A percentile compares a stretch with the other conserved stretches of the same genome.
These are phyloP conservation scores for Stevia rebaudiana DNA, from an alignment of 140 eudicot genomes.

Conservation along the genomic window DNA sequence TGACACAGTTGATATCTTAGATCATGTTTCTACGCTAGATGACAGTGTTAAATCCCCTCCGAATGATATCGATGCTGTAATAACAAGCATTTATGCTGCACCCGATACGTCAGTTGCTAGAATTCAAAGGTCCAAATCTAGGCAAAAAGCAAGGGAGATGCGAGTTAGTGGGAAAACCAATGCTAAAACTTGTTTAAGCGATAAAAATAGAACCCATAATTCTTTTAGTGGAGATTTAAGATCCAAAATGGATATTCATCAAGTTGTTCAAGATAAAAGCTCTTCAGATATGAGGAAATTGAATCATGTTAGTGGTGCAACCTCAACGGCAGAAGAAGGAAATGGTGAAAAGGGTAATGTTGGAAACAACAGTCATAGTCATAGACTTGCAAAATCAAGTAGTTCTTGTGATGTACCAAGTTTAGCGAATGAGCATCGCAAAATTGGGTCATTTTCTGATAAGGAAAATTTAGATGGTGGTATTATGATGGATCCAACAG, in stretches of 20 bases:
- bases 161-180: constrained; percentile 52
- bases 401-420: constrained; percentile 24
- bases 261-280: constrained; percentile 24
- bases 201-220: constrained; percentile 24
- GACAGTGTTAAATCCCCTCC: constrained; percentile 37
- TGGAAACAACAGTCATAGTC: constrained; percentile 17
- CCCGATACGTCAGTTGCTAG: constrained; percentile 61
- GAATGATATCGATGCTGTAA: constrained; percentile 39
- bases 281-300: constrained; percentile 25
- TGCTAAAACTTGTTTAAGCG: constrained; percentile 35
- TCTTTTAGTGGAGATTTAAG: constrained; percentile 28
- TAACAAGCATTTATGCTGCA: constrained; percentile 38
- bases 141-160: constrained; percentile 85
- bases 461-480: constrained; percentile 23
- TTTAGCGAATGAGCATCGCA: constrained; percentile 21
- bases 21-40: constrained; percentile 33
- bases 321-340: constrained; percentile 26
- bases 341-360: constrained; percentile 22
- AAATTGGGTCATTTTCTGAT: constrained; percentile 19
- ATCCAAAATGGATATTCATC: constrained; percentile 21
- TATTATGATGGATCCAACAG: constrained; percentile 17
- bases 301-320: constrained; percentile 19
- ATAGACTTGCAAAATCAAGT: constrained; percentile 30
- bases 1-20: constrained; percentile 27
- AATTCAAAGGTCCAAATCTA: constrained; percentile 76